Evolutionary conservation across 768 basidiomycete species (phyloP).

Genomic region (Podaxis sp.): DNA sequence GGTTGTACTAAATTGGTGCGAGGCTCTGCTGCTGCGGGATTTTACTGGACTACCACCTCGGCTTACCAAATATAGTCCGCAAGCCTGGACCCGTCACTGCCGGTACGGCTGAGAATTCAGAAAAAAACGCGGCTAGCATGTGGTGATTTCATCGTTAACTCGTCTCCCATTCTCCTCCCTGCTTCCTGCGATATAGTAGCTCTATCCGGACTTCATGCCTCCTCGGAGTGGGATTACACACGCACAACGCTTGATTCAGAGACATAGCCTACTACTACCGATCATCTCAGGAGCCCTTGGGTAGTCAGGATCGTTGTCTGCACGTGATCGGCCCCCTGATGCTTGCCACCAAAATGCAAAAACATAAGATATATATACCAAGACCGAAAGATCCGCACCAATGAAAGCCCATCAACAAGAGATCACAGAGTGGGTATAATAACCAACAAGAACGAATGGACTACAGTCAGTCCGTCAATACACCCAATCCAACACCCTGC

Average conservation of each 20-base stretch:
- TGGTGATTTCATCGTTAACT: not conserved
- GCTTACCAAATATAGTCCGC: constrained; percentile 4
- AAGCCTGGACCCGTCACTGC: not conserved
- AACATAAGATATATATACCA: not conserved
- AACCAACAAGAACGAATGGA: not conserved
- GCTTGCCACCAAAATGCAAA: not conserved
- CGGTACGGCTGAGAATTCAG: not conserved
- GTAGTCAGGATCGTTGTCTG: not conserved
- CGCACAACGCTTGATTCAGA: too few species aligned
- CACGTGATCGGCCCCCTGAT: not conserved
- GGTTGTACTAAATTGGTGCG: constrained; percentile 1
- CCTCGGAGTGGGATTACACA: not conserved
- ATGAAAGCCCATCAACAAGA: not conserved
- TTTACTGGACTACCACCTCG: not conserved
- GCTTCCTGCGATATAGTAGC: too few species aligned
- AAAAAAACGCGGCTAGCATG: constrained; percentile 2
- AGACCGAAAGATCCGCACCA: not conserved
- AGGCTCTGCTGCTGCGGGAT: not conserved
- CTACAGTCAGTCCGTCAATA: not conserved
- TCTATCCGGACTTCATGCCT: not conserved
- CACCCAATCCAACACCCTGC: not conserved
- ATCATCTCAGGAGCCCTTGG: not conserved
- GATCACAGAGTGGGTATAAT: not conserved
- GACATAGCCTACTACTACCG: too few species aligned
- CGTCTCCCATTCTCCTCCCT: not conserved